These are phyloP conservation scores for Dissophora ornata DNA, from an alignment of 192 early-diverging fungal genomes.

Conservation along the genomic window DNA sequence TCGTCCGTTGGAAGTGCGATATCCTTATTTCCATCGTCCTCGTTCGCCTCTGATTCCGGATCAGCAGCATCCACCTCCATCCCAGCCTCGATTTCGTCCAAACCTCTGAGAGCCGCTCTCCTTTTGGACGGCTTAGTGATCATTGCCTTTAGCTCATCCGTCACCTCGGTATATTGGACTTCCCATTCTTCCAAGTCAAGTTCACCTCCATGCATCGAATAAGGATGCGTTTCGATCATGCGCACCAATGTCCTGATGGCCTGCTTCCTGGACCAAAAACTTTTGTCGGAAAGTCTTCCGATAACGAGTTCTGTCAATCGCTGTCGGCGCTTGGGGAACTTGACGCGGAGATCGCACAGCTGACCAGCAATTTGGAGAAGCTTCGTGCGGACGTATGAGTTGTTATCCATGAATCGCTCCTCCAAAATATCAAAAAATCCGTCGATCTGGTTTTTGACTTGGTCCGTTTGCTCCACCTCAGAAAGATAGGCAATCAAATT, in stretches of 20 bases:
- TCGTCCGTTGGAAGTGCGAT: constrained; percentile 47
- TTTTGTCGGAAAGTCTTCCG: constrained; percentile 90
- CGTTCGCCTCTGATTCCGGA: constrained; percentile 25
- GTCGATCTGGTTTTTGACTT: constrained; percentile 76
- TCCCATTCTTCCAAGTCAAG: constrained; percentile 80
- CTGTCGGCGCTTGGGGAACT: constrained; percentile 82
- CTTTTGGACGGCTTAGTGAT: constrained; percentile 38
- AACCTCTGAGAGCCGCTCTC: constrained; percentile 12
- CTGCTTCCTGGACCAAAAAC: constrained; percentile 87
- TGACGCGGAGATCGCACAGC: constrained; percentile 75
- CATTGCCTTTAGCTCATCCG: constrained; percentile 74
- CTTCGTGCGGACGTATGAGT: constrained; percentile 86
- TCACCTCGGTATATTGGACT: constrained; percentile 69
- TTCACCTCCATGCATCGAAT: constrained; percentile 86
- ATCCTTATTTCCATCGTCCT: constrained; percentile 36
- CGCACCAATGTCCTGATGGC: constrained; percentile 87
- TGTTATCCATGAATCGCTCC: constrained; percentile 93
- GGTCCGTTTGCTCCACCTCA: constrained; percentile 74
- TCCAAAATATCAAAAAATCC: constrained; percentile 92
- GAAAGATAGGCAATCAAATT: constrained; percentile 84
- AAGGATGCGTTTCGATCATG: constrained; percentile 91
- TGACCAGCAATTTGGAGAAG: constrained; percentile 86
- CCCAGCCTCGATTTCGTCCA: constrained; percentile 37
- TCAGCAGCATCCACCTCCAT: constrained; percentile 49
- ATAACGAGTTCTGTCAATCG: constrained; percentile 75